Percentiles rank a stretch among this genome's conserved stretches.
Evolutionary conservation across 345 rosid species (phyloP).

Genomic region (Hibiscus trionum): DNA sequence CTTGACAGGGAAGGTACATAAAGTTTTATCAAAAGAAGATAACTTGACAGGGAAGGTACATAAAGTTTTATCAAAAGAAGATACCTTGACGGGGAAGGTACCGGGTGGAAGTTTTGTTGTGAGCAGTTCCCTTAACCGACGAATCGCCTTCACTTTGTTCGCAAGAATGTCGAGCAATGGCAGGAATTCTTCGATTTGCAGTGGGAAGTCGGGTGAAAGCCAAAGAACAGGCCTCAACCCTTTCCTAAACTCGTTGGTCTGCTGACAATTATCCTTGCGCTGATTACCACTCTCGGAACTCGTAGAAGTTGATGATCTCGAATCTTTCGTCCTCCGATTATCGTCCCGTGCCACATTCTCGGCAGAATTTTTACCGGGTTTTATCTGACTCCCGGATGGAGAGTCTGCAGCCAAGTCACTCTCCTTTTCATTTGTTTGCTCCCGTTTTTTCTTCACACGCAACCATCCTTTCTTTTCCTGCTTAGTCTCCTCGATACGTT

Average conservation of each 20-base stretch:
- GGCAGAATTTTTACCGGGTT: constrained; percentile 78
- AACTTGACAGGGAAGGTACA: no score
- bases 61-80: background rate
- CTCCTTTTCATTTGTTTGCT: constrained; percentile 50
- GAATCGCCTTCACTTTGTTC: constrained; percentile 94
- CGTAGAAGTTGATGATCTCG: constrained; percentile 36
- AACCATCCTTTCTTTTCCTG: background rate
- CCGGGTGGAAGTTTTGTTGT: constrained; percentile 92
- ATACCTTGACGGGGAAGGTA: constrained; percentile 94
- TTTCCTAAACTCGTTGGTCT: constrained; percentile 68
- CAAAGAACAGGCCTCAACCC: constrained; percentile 89
- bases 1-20: constrained; percentile 67
- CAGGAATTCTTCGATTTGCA: constrained; percentile 87
- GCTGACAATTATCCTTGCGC: constrained; percentile 51
- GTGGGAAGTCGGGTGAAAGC: constrained; percentile 80
- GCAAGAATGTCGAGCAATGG: constrained; percentile 98
- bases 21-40: no score
- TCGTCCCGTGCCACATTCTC: constrained; percentile 62
- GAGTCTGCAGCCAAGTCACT: constrained; percentile 70
- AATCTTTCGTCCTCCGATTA: constrained; percentile 51
- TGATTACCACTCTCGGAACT: constrained; percentile 38
- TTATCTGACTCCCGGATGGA: constrained; percentile 49
- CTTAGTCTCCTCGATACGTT: constrained; percentile 27
- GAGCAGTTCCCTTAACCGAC: constrained; percentile 88
- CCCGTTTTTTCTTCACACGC: background rate